phyloP scores from a whole-genome alignment of 2,329 filamentous ascomycete species.

The Periconia sp. region DNA sequence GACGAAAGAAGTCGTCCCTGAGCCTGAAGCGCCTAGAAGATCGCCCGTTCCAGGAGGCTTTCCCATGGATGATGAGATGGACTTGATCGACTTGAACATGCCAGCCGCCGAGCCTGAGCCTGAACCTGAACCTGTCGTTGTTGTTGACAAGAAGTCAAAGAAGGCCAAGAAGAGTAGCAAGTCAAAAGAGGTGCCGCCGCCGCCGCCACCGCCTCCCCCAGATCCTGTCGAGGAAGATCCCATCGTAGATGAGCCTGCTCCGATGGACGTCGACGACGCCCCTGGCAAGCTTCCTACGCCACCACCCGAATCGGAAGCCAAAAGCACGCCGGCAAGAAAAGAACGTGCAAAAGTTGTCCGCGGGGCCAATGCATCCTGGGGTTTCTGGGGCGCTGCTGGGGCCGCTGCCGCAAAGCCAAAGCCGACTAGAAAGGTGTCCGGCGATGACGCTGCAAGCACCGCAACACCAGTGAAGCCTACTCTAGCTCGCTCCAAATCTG shows the following conservation, averaged over 20 bases:
- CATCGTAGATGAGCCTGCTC: slow-evolving; percentile 26
- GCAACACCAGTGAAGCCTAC: slow-evolving; percentile 47
- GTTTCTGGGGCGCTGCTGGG: slow-evolving; percentile 68
- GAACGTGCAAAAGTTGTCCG: slow-evolving; percentile 79
- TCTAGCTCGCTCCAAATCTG: slow-evolving; percentile 63
- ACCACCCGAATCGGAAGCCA: slow-evolving; percentile 42
- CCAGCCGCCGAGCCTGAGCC: slow-evolving; percentile 22
- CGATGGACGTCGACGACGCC: slow-evolving; percentile 34
- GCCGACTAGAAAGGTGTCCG: slow-evolving; percentile 39
- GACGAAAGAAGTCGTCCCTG: slow-evolving; percentile 36
- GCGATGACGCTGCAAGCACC: slow-evolving; percentile 35
- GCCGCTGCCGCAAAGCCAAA: slow-evolving; percentile 47
- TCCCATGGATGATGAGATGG: slow-evolving; percentile 51
- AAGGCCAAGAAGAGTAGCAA: slow-evolving; percentile 43
- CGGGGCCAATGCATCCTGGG: slow-evolving; percentile 74
- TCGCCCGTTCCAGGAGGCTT: slow-evolving; percentile 56
- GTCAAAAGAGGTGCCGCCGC: slow-evolving; percentile 24
- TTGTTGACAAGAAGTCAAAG: slow-evolving; percentile 42
- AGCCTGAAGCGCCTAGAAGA: slow-evolving; percentile 35
- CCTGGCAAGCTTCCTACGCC: slow-evolving; percentile 54
- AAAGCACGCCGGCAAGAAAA: slow-evolving; percentile 65
- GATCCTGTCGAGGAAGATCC: slow-evolving; percentile 28
- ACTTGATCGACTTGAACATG: slow-evolving; percentile 37
- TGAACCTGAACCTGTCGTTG: slow-evolving; percentile 23
- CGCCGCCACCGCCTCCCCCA: slow-evolving; percentile 38